A percentile compares a stretch with the other conserved stretches of the same genome.
Evolutionary conservation across 768 basidiomycete species (phyloP).

Genomic region (Fibroporia radiculosa): DNA sequence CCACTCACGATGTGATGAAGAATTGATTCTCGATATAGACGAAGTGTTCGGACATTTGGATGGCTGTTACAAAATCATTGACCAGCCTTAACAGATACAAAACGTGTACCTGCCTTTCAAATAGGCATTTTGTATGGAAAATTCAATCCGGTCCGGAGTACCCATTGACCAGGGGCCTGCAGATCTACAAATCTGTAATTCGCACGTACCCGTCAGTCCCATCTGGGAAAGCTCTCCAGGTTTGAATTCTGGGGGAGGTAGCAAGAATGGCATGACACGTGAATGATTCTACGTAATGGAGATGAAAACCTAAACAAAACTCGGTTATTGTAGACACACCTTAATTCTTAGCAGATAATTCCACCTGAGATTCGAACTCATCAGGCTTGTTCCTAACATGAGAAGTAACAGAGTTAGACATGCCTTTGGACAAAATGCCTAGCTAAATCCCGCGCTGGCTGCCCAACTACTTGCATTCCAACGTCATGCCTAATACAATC

Average conservation of each 20-base stretch:
- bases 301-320: no score
- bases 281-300: slow-evolving; percentile 91
- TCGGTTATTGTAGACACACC: no score
- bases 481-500: slow-evolving; percentile 98
- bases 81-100: not conserved
- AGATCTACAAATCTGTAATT: slow-evolving; percentile 93
- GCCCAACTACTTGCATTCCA: slow-evolving; percentile 90
- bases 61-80: slow-evolving; percentile 43
- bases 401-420: slow-evolving; percentile 7
- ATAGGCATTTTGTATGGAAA: slow-evolving; percentile 93
- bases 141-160: slow-evolving; percentile 75
- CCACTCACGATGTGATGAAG: slow-evolving; percentile 76
- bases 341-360: slow-evolving; percentile 91
- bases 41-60: slow-evolving; percentile 91
- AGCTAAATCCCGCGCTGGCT: slow-evolving; percentile 89
- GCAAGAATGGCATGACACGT: slow-evolving; percentile 85
- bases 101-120: slow-evolving; percentile 54
- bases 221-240: slow-evolving; percentile 67
- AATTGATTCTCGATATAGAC: slow-evolving; percentile 98
- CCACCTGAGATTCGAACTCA: slow-evolving; percentile 55
- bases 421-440: slow-evolving; percentile 93
- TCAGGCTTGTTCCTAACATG: no score
- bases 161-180: slow-evolving; percentile 97
- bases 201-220: slow-evolving; percentile 92
- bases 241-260: slow-evolving; percentile 91